These are phyloP conservation scores for Mycena citricolor DNA, from an alignment of 1,284 basidiomycete genomes.

Conservation along the genomic window DNA sequence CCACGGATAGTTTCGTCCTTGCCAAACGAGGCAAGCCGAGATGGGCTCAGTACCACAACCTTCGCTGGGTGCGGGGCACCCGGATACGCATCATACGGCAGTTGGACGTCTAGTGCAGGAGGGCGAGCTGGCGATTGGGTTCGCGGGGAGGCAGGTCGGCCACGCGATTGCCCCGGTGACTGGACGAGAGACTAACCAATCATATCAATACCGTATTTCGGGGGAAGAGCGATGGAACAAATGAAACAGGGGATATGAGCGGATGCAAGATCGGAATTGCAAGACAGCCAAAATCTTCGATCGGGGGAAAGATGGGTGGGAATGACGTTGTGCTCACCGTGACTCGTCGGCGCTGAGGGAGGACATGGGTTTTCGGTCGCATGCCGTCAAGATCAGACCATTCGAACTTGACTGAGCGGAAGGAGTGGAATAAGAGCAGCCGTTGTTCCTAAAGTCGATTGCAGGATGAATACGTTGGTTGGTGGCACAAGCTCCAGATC, in stretches of 20 bases:
- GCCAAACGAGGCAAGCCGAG: conserved; percentile 4
- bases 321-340: conserved; percentile 1
- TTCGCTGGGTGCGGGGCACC: background rate
- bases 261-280: no score
- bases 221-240: no score
- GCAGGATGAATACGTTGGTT: no score
- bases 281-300: no score
- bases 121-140: background rate
- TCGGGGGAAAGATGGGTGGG: no score
- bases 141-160: no score
- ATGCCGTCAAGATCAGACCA: conserved; percentile 20
- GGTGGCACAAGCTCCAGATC: no score
- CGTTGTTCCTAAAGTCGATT: no score
- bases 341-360: background rate
- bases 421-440: background rate
- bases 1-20: conserved; percentile 9
- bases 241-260: no score
- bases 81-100: background rate
- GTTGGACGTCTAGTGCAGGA: background rate
- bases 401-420: conserved; percentile 11
- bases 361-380: background rate
- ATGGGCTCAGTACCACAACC: conserved; percentile 8
- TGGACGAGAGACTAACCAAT: no score
- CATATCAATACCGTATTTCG: no score
- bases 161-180: no score